Percentiles rank a stretch among this genome's conserved stretches.
These are phyloP conservation scores for Penicilliopsis zonata DNA, from an alignment of 495 filamentous ascomycete genomes.

Conservation along the genomic window DNA sequence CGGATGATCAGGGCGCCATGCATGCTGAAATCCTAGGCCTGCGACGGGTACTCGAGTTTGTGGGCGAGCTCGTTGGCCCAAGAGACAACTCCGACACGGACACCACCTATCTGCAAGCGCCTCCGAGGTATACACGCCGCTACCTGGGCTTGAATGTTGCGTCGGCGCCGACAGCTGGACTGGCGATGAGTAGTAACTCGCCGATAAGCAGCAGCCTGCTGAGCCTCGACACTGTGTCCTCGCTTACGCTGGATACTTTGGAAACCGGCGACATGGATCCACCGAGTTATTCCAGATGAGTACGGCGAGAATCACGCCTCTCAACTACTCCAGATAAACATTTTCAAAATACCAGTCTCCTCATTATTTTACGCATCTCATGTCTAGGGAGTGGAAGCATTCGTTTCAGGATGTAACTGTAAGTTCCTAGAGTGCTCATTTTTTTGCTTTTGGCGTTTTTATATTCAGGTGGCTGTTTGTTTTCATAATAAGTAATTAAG, in stretches of 20 bases:
- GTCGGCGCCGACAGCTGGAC: conserved; percentile 9
- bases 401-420: too few species aligned
- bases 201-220: conserved; percentile 8
- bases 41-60: conserved; percentile 12
- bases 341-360: too few species aligned
- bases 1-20: conserved; percentile 17
- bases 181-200: conserved; percentile 9
- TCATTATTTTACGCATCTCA: too few species aligned
- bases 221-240: conserved; percentile 12
- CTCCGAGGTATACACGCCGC: background rate
- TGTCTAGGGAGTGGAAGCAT: too few species aligned
- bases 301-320: too few species aligned
- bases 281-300: conserved; percentile 11
- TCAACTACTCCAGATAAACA: too few species aligned
- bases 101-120: background rate
- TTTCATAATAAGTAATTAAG: too few species aligned
- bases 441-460: too few species aligned
- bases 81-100: conserved; percentile 1
- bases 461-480: too few species aligned
- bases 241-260: conserved; percentile 11
- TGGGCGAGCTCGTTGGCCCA: conserved; percentile 11
- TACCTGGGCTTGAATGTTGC: conserved; percentile 1
- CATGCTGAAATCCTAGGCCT: conserved; percentile 12
- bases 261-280: conserved; percentile 8
- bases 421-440: too few species aligned